These are phyloP conservation scores for Alloascoidea hylecoeti DNA, from an alignment of 805 yeast species.

Conservation along the genomic window DNA sequence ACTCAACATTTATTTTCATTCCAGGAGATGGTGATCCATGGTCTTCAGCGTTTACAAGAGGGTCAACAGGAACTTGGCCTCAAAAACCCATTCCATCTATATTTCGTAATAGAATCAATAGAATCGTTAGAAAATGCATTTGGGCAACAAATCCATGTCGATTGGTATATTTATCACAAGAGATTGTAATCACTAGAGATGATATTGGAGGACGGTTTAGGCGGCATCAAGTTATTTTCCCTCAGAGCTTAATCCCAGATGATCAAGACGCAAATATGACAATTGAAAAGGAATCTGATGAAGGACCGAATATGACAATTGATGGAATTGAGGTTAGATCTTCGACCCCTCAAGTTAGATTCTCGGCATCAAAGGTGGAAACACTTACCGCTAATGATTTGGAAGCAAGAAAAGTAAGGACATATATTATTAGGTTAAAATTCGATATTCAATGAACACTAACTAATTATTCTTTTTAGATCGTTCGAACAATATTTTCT, in stretches of 20 bases:
- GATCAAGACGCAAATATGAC: neutral
- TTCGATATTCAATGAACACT: too few relatives aligned
- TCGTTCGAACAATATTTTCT: constrained; percentile 70
- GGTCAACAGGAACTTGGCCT: constrained; percentile 53
- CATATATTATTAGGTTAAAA: too few relatives aligned
- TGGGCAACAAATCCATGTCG: constrained; percentile 73
- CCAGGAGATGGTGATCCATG: constrained; percentile 95
- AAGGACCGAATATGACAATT: too few relatives aligned
- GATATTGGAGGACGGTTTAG: constrained; percentile 58
- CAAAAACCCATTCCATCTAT: constrained; percentile 55
- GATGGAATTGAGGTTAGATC: too few relatives aligned
- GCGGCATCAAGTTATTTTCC: constrained; percentile 50
- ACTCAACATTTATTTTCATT: constrained; percentile 50
- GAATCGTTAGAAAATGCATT: constrained; percentile 36
- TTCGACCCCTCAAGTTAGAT: neutral
- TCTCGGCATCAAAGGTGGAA: neutral
- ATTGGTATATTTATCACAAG: constrained; percentile 71
- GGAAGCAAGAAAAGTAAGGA: constrained; percentile 3
- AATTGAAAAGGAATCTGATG: too few relatives aligned
- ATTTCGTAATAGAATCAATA: constrained; percentile 53
- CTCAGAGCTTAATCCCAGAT: constrained; percentile 9
- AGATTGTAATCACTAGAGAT: constrained; percentile 61
- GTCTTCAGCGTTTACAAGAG: constrained; percentile 58
- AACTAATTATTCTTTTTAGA: too few relatives aligned
- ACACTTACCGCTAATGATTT: neutral